phyloP scores from a whole-genome alignment of 2,329 filamentous ascomycete species.

The Trichoderma pleuroti region DNA sequence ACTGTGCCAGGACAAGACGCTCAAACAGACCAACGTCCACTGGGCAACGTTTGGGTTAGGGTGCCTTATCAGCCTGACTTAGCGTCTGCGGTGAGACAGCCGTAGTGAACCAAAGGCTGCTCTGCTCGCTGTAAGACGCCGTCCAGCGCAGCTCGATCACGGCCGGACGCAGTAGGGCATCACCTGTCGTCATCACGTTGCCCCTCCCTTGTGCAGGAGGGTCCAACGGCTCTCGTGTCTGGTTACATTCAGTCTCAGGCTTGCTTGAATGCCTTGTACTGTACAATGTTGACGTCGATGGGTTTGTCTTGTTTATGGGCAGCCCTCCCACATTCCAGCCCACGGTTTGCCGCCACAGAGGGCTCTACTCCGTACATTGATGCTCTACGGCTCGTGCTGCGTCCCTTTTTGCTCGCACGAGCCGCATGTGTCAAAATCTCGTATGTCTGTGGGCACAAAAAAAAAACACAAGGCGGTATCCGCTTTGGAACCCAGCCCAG shows the following conservation, averaged over 20 bases:
- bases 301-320: background rate
- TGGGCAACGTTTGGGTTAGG: constrained; percentile 15
- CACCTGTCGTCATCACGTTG: constrained; percentile 19
- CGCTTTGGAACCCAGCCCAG: constrained; percentile 17
- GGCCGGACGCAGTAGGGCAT: constrained; percentile 1
- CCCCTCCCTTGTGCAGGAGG: constrained; percentile 18
- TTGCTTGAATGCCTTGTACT: background rate
- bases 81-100: constrained; percentile 17
- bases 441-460: constrained; percentile 8
- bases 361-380: no score
- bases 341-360: background rate
- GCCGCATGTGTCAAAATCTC: constrained; percentile 11
- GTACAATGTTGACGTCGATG: background rate
- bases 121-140: background rate
- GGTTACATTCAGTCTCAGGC: background rate
- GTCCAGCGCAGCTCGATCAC: background rate
- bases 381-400: background rate
- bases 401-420: background rate
- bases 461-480: constrained; percentile 12
- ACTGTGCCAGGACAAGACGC: background rate
- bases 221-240: constrained; percentile 5
- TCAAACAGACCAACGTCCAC: constrained; percentile 1
- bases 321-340: background rate
- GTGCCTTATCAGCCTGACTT: constrained; percentile 3
- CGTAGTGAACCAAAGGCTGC: constrained; percentile 1